Percentiles rank a stretch among this genome's conserved stretches.
These are phyloP conservation scores for Neurospora cerealis DNA, from an alignment of 495 filamentous ascomycete species.

Conservation along the genomic window DNA sequence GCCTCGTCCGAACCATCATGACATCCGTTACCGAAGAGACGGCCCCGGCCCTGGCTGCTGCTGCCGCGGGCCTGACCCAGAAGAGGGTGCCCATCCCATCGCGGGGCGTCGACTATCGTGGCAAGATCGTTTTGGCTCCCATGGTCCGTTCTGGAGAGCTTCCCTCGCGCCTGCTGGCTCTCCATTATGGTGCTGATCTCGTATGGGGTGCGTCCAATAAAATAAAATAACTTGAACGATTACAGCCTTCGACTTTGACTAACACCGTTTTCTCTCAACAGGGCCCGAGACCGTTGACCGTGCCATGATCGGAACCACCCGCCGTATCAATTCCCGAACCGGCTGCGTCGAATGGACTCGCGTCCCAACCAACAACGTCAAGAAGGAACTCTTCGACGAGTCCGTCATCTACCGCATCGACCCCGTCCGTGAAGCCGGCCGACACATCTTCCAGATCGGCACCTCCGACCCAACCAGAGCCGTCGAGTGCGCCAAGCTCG, in stretches of 20 bases:
- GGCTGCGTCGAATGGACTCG: constrained; percentile 76
- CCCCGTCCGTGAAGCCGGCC: constrained; percentile 57
- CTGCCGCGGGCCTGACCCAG: not conserved
- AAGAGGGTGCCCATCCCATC: constrained; percentile 73
- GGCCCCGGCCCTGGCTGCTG: not conserved
- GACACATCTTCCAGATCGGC: constrained; percentile 84
- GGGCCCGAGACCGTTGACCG: constrained; percentile 89
- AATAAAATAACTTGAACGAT: not conserved
- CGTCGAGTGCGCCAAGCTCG: constrained; percentile 70
- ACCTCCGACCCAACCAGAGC: constrained; percentile 71
- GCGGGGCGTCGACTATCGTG: constrained; percentile 85
- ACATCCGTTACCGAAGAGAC: not conserved
- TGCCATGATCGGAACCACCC: constrained; percentile 74
- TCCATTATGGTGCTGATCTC: constrained; percentile 92
- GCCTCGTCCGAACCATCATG: not conserved
- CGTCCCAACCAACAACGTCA: constrained; percentile 53
- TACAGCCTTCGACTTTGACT: not conserved
- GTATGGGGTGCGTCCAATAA: constrained; percentile 63
- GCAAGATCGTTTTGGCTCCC: constrained; percentile 87
- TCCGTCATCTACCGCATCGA: constrained; percentile 78
- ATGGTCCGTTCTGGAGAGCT: constrained; percentile 97
- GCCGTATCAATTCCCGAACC: constrained; percentile 63
- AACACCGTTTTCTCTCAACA: constrained; percentile 15
- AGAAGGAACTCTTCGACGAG: constrained; percentile 41
- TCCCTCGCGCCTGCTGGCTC: constrained; percentile 73